Evolutionary conservation across 2,329 filamentous ascomycete species (phyloP).

Genomic region (Didymella sp.): DNA sequence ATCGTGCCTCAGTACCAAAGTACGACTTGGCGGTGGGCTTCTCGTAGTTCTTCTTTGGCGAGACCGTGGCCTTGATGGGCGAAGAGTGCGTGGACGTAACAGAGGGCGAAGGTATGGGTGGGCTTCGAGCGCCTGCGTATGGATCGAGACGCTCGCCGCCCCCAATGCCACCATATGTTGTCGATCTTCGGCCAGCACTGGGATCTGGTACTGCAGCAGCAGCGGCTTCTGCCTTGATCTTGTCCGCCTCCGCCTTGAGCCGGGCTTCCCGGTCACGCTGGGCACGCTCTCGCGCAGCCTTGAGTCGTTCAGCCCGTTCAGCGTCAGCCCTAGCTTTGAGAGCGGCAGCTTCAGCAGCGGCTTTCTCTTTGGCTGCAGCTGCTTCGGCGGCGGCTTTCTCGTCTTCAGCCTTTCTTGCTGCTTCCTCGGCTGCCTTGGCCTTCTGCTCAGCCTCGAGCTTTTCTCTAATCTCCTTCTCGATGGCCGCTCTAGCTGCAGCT

Average conservation of each 20-base stretch:
- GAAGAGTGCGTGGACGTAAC: slow-evolving; percentile 49
- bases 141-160: slow-evolving; percentile 74
- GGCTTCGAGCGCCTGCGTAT: slow-evolving; percentile 68
- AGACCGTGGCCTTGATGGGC: slow-evolving; percentile 48
- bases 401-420: slow-evolving; percentile 47
- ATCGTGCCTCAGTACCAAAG: slow-evolving; percentile 57
- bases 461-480: slow-evolving; percentile 53
- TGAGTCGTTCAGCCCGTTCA: slow-evolving; percentile 45
- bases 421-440: slow-evolving; percentile 49
- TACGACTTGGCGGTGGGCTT: slow-evolving; percentile 64
- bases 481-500: slow-evolving; percentile 44
- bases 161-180: slow-evolving; percentile 53
- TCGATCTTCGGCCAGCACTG: slow-evolving; percentile 38
- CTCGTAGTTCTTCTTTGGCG: slow-evolving; percentile 54
- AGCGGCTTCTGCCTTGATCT: slow-evolving; percentile 36
- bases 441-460: slow-evolving; percentile 51
- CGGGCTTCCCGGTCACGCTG: slow-evolving; percentile 49
- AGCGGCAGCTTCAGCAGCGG: slow-evolving; percentile 39
- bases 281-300: slow-evolving; percentile 50
- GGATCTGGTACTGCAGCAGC: slow-evolving; percentile 31
- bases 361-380: slow-evolving; percentile 44
- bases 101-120: slow-evolving; percentile 55
- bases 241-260: slow-evolving; percentile 46
- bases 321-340: slow-evolving; percentile 45
- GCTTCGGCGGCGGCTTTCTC: slow-evolving; percentile 43